Evolutionary conservation across 306 rosid species (phyloP), one percentile per base, ranked within the genome.

Genomic region (Astragalus glycyphyllos): DNA sequence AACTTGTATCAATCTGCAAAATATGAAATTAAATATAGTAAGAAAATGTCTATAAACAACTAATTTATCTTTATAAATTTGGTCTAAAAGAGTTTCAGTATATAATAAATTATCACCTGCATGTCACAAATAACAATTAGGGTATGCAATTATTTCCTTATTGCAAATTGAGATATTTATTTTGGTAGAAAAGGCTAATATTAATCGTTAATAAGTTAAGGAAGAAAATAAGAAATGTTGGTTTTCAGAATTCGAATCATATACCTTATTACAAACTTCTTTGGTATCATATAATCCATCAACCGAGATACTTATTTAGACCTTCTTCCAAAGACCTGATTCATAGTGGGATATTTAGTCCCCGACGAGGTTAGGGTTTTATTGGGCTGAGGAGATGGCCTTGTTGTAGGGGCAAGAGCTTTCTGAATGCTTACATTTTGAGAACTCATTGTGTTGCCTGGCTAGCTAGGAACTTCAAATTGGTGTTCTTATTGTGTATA

Each of bases 361-460:
- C 57, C 71, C 2, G 23, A 20, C 10, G 16, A 11, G 5, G 46
- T 48, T 14, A 59, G 3, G 13, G 58, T 14, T 9, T 66, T n/a
- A n/a, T n/a, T 49, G 59, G 72, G 10, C 16, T 45, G 47, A 34
- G 75, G 17, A 2, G 76, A 5, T 32, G 76, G 76, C 76, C 68
- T 71, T 31, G 76, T 45, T 4, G 58, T 46, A 10, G n/a, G 46
- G 46, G 44, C 13, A 31, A 71, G 54, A 40, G n/a, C 6, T 0
- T 46, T 45, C 4, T 32, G 35, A 71, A 71, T 42, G 46, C 6
- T 57, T 29, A 41, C 8, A 3, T 34, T 60, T 32, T 58, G 32
- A 58, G 41, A 46, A 71, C 68, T 71, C 76, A 71, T 71, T 31
- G 20, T 71, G 31, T 0, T 26, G 31, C 31, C 3, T 1, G 2